phyloP scores from a whole-genome alignment of 768 basidiomycete species.

The Chalciporus chontae region DNA sequence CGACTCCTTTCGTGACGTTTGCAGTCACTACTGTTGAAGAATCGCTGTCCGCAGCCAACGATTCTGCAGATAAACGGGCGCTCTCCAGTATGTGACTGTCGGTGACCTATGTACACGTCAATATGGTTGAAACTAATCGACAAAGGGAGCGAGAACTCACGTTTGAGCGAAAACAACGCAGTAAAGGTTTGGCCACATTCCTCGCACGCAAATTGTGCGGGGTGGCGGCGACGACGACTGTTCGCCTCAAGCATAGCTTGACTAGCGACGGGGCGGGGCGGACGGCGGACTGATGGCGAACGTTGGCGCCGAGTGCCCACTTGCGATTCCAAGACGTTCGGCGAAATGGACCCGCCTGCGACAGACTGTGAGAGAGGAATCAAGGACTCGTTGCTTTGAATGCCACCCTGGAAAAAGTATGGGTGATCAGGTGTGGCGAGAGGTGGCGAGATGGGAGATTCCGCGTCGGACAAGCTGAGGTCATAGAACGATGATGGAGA shows the following conservation, averaged over 20 bases:
- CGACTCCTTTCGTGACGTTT: slow-evolving; percentile 33
- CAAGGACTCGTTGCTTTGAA: slow-evolving; percentile 11
- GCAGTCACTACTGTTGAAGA: slow-evolving; percentile 33
- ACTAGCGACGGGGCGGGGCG: slow-evolving; percentile 25
- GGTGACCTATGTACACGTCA: slow-evolving; percentile 23
- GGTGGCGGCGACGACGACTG: slow-evolving; percentile 28
- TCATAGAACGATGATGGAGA: slow-evolving; percentile 21
- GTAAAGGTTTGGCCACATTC: slow-evolving; percentile 27
- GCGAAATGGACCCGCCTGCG: slow-evolving; percentile 3
- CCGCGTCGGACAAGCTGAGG: slow-evolving; percentile 19
- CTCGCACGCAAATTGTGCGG: slow-evolving; percentile 15
- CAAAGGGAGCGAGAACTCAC: slow-evolving; percentile 13
- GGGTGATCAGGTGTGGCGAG: slow-evolving; percentile 12
- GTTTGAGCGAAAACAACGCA: slow-evolving; percentile 31
- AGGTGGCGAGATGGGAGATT: slow-evolving; percentile 17
- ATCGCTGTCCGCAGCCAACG: slow-evolving; percentile 25
- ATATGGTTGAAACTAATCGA: background rate
- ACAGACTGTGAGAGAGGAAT: background rate
- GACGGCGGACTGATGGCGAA: slow-evolving; percentile 10
- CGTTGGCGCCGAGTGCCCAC: slow-evolving; percentile 14
- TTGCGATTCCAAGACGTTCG: background rate
- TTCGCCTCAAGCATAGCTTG: slow-evolving; percentile 33
- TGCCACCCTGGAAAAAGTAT: slow-evolving; percentile 4
- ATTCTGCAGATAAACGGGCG: slow-evolving; percentile 24
- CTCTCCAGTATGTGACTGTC: slow-evolving; percentile 27